Evolutionary conservation across 2,329 filamentous ascomycete genomes (phyloP), one percentile per base, ranked within the genome.

Genomic region (Ophiostoma angusticollis): DNA sequence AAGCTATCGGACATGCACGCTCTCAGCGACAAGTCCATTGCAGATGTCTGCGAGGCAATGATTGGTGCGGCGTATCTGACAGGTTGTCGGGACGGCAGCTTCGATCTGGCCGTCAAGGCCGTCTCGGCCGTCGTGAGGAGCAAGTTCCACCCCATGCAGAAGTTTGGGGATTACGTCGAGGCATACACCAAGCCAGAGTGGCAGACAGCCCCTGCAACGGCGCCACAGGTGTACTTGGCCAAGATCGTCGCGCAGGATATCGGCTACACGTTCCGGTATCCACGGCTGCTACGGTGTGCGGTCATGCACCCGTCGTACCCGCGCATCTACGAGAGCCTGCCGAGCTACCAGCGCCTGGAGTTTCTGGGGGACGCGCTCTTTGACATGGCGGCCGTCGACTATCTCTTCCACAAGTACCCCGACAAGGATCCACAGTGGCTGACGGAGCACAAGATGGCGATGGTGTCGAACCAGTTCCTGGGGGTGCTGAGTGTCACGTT

Each of bases 401-500:
- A 84, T 50, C 68, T 98, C 4, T 96, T 85, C 60, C 70, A 77
- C 48, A 68, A 66, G 4, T 85, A 82, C 49, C 85, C 86, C 0
- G 64, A 74, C 37, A 83, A 80, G 42, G 86, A 94, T 52, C 89
- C 91, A 0, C 87, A 96, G 55, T 96, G 89, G 89, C 67, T 98
- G 43, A 96, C 91, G 0, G 91, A 96, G 59, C 89, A 96, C 67
- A 96, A 96, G 62, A 95, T 93, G 78, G 85, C 87, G n/a, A 95
- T 98, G 84, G 87, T 91, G 0, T 91, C 84, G 38, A 98, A 98
- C 61, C 86, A 87, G 44, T 98, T 96, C 53, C 69, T 95, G 1
- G 85, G 83, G 1, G 84, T 78, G 14, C 65, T 96, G 3, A 81
- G 81, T 43, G 84, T 93, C 3, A 70, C 74, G 34, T 70, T 96